Evolutionary conservation across 768 basidiomycete genomes (phyloP), one percentile per base, ranked within the genome.

Genomic region (Cystobasidium tubakii): DNA sequence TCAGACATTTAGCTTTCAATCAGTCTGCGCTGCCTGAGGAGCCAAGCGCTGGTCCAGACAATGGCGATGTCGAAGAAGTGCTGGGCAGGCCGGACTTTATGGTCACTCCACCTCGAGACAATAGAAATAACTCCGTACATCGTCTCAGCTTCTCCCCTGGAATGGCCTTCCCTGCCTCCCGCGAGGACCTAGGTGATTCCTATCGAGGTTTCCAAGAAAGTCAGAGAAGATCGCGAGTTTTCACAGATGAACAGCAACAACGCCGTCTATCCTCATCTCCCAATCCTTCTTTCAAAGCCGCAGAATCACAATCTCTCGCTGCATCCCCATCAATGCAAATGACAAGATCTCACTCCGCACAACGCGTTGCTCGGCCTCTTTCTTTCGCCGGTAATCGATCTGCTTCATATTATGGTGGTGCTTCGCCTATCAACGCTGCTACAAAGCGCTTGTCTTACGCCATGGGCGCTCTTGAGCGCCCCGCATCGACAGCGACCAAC

Each of bases 1-100:
- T 94, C 81, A 83, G 84, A 34, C 81, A 82, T 75, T 89, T 96
- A 88, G 83, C 88, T 73, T 82, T 82, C 55, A 79, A 83, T 15
- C 90, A 88, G 80, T 82, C 82, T 19, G 81, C 83, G 21, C 83
- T 9, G 85, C 86, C 31, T 36, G 75, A 65, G n/a, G 66, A 64
- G 44, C 15, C 31, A 50, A 83, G 83, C 31, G 76, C 50, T 10
- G 42, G 54, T 36, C 50, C 17, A 9, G 43, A 36, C 23, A 23
- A 57, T 19, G 13, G 60, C 12, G 69, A 71, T n/a, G 54, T 55
- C 12, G 43, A 34, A n/a, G 69, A 71, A 44, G 42, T 55, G 9
- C 54, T 71, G 1, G 55, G 25, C 9, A 25, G 19, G 36, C 69
- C 69, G 9, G 54, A 33, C 13, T 19, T 71, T 31, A 60, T 57